These are phyloP conservation scores for Hemisphaericaspora nanyangensis DNA, from an alignment of 805 yeast species.

Conservation along the genomic window DNA sequence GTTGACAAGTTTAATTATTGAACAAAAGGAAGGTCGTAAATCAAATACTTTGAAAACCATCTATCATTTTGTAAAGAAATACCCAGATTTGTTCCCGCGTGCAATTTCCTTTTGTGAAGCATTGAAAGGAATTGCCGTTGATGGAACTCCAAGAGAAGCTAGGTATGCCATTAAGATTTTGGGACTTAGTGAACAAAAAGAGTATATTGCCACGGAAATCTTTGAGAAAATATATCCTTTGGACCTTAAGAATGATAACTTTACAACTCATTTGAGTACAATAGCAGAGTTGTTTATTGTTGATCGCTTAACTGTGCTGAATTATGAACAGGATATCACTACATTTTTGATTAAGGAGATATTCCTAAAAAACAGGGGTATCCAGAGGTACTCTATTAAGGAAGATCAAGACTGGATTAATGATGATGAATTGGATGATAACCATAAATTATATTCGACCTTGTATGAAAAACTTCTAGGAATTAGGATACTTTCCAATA, in stretches of 20 bases:
- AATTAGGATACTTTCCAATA: constrained; percentile 55
- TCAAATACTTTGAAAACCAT: constrained; percentile 49
- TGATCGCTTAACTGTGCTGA: constrained; percentile 47
- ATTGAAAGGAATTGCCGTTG: constrained; percentile 43
- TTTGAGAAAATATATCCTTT: constrained; percentile 49
- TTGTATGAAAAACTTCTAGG: constrained; percentile 50
- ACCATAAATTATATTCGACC: constrained; percentile 17
- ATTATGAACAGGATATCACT: constrained; percentile 55
- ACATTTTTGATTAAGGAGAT: constrained; percentile 58
- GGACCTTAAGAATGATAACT: constrained; percentile 27
- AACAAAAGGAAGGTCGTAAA: constrained; percentile 12
- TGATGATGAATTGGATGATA: constrained; percentile 36
- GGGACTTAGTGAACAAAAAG: constrained; percentile 43
- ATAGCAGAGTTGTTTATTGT: constrained; percentile 55
- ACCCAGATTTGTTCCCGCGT: constrained; percentile 46
- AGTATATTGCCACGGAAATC: constrained; percentile 35
- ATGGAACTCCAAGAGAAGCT: constrained; percentile 60
- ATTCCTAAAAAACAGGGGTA: constrained; percentile 47
- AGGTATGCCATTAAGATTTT: constrained; percentile 60
- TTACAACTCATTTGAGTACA: constrained; percentile 56
- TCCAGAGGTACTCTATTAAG: constrained; percentile 23
- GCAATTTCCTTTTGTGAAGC: constrained; percentile 41
- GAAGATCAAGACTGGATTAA: constrained; percentile 44
- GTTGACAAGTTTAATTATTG: constrained; percentile 38
- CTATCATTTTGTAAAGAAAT: constrained; percentile 52